These are phyloP conservation scores for Lasiosphaeria ovina DNA, from an alignment of 495 filamentous ascomycete species.

Conservation along the genomic window DNA sequence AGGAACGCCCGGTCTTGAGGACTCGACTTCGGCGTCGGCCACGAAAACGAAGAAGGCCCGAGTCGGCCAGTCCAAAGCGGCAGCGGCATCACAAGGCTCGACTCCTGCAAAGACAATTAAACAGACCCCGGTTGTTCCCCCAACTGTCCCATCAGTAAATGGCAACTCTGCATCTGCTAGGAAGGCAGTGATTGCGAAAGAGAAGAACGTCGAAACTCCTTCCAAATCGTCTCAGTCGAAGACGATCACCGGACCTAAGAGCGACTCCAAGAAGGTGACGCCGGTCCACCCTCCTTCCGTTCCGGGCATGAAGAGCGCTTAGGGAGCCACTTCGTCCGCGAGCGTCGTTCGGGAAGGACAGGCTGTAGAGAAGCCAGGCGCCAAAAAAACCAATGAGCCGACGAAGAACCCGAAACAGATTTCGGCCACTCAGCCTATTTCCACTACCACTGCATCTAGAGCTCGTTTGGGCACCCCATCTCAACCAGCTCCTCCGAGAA, in stretches of 20 bases:
- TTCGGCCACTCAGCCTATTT: not conserved
- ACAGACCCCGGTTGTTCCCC: conserved; percentile 31
- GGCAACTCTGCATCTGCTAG: conserved; percentile 4
- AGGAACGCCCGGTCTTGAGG: conserved; percentile 27
- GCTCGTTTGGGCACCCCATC: not conserved
- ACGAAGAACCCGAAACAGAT: not conserved
- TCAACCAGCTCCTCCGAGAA: not conserved
- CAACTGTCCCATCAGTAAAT: conserved; percentile 17
- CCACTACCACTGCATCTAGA: not conserved
- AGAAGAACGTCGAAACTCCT: not conserved
- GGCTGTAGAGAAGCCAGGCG: not conserved
- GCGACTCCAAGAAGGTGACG: conserved; percentile 32
- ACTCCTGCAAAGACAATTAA: conserved; percentile 15
- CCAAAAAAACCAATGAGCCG: not conserved
- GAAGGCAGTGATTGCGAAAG: conserved; percentile 13
- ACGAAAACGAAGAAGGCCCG: conserved; percentile 35
- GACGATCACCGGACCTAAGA: conserved; percentile 12
- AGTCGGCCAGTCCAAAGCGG: conserved; percentile 11
- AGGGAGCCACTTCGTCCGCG: conserved; percentile 20
- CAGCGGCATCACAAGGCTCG: conserved; percentile 1
- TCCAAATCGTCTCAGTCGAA: conserved; percentile 10
- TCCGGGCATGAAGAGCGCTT: conserved; percentile 33
- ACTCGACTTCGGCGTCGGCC: conserved; percentile 13
- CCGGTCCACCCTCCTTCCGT: conserved; percentile 36
- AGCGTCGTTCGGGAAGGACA: not conserved